Conservation (phyloP, 805 yeast genomes). For the Scheffersomyces coipomensis region DNA sequence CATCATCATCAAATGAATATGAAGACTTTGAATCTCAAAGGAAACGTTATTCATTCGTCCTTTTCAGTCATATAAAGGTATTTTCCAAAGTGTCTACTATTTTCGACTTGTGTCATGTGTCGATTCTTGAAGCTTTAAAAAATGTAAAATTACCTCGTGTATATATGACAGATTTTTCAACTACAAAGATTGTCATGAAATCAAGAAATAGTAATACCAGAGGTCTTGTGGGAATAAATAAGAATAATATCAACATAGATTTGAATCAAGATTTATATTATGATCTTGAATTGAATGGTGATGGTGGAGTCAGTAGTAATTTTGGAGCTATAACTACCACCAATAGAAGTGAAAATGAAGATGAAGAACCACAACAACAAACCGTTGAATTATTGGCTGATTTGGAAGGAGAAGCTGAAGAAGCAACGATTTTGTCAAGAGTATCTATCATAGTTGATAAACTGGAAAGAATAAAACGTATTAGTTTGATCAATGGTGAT, state of each 20-base stretch:
- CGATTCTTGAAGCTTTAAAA: slow-evolving; percentile 61
- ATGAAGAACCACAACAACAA: slow-evolving; percentile 4
- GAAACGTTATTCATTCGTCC: slow-evolving; percentile 40
- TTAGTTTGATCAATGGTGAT: slow-evolving; percentile 51
- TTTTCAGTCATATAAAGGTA: slow-evolving; percentile 73
- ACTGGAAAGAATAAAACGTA: slow-evolving; percentile 24
- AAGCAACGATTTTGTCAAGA: slow-evolving; percentile 53
- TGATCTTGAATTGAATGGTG: slow-evolving; percentile 37
- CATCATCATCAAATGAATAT: slow-evolving; percentile 12
- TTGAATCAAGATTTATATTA: slow-evolving; percentile 25
- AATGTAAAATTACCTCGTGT: slow-evolving; percentile 65
- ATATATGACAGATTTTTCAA: slow-evolving; percentile 62
- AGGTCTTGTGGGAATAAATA: slow-evolving; percentile 49
- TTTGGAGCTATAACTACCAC: slow-evolving; percentile 54
- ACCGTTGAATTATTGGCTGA: slow-evolving; percentile 54
- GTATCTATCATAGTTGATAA: slow-evolving; percentile 43
- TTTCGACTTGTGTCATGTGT: slow-evolving; percentile 72
- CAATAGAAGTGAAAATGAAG: slow-evolving; percentile 23
- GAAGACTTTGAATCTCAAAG: too few species aligned
- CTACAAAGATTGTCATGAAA: slow-evolving; percentile 50
- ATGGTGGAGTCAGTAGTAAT: slow-evolving; percentile 46
- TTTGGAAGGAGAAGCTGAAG: slow-evolving; percentile 84
- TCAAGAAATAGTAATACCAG: slow-evolving; percentile 30
- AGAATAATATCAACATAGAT: slow-evolving; percentile 53
- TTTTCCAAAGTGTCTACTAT: slow-evolving; percentile 81